Percentiles rank a stretch among this genome's conserved stretches.
These are phyloP conservation scores for Kurtzmaniella quercitrusa DNA, from an alignment of 1,139 yeast species.

Conservation along the genomic window DNA sequence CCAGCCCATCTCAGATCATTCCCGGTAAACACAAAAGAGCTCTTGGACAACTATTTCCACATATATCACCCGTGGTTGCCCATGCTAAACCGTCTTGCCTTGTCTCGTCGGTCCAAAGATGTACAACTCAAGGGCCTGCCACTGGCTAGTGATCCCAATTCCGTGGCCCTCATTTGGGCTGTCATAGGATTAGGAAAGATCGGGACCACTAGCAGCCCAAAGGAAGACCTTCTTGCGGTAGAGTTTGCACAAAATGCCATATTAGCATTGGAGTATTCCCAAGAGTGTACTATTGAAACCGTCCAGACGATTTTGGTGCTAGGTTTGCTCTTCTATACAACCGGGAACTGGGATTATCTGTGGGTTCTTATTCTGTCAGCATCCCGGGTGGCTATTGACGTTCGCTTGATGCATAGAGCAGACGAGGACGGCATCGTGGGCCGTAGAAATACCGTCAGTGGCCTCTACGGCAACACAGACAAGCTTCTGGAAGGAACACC, in stretches of 20 bases:
- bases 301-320: slow-evolving; percentile 20
- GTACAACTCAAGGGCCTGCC: slow-evolving; percentile 7
- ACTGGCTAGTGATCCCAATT: slow-evolving; percentile 15
- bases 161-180: slow-evolving; percentile 20
- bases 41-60: slow-evolving; percentile 16
- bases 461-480: background rate
- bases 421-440: slow-evolving; percentile 6
- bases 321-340: slow-evolving; percentile 18
- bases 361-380: slow-evolving; percentile 22
- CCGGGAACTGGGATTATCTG: slow-evolving; percentile 23
- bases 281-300: slow-evolving; percentile 21
- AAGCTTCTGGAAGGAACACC: background rate
- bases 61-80: slow-evolving; percentile 19
- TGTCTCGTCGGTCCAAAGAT: slow-evolving; percentile 11
- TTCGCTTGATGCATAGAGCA: slow-evolving; percentile 18
- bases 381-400: slow-evolving; percentile 24
- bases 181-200: slow-evolving; percentile 17
- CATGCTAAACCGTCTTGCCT: slow-evolving; percentile 17
- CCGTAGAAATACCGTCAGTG: background rate
- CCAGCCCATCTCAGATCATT: slow-evolving; percentile 20
- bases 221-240: slow-evolving; percentile 7
- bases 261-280: slow-evolving; percentile 20
- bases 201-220: slow-evolving; percentile 5
- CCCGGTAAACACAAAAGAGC: slow-evolving; percentile 13
- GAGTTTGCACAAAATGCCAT: slow-evolving; percentile 18